phyloP scores from a whole-genome alignment of 345 rosid species.

The Pistacia vera region DNA sequence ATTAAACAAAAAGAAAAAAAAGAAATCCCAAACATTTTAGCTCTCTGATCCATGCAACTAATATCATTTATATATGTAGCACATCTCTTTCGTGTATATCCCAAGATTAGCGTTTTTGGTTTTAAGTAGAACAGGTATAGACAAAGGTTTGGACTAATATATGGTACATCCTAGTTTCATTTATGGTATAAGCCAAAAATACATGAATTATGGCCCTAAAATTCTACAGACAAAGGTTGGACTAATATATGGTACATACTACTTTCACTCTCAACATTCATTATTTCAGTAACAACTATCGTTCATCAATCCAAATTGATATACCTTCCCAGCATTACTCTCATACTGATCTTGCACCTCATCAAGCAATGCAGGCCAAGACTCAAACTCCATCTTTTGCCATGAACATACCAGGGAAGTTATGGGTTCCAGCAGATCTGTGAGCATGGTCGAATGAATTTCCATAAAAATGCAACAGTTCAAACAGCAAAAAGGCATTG shows the following conservation, averaged over 20 bases:
- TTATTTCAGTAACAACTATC: not conserved
- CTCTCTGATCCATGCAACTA: too few relatives aligned
- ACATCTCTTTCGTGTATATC: too few relatives aligned
- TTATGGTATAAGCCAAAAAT: not conserved
- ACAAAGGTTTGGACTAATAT: not conserved
- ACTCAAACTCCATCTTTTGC: conserved; percentile 86
- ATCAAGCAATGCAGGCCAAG: conserved; percentile 85
- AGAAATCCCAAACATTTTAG: too few relatives aligned
- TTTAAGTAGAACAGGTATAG: not conserved
- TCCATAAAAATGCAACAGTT: conserved; percentile 11
- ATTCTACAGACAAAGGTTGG: too few relatives aligned
- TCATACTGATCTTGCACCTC: conserved; percentile 86
- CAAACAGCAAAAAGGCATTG: not conserved
- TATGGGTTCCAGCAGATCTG: conserved; percentile 75
- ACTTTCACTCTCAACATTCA: not conserved
- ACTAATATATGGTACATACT: too few relatives aligned
- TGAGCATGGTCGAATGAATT: conserved; percentile 17
- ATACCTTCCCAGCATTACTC: conserved; percentile 78
- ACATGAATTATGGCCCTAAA: not conserved
- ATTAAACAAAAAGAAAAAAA: not conserved
- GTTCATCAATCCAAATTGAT: not conserved
- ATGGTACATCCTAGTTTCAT: not conserved
- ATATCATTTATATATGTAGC: too few relatives aligned
- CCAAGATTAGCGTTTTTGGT: too few relatives aligned
- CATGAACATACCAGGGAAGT: conserved; percentile 62